Evolutionary conservation across 148 eudicot genomes (phyloP), one percentile per base, ranked within the genome.

Genomic region (Fagopyrum esculentum): DNA sequence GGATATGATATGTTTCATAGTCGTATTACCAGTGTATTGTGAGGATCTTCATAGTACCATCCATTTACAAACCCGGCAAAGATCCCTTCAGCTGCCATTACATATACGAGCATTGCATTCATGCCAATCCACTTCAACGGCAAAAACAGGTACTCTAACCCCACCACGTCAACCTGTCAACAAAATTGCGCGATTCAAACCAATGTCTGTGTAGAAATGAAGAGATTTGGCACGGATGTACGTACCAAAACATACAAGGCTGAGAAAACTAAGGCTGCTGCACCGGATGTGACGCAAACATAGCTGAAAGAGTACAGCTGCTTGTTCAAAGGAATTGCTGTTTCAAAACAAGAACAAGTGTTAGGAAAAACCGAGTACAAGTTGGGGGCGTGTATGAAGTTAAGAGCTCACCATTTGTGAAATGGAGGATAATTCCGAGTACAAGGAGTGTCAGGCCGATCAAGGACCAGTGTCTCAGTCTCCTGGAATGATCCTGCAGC

Each of bases 61-160:
- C 98, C 98, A 45, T 93, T 91, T 16, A 93, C 76, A 56, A 93
- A 93, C 80, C 86, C 98, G 30, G 90, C 89, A 13, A 90, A 86
- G 60, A 93, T 89, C n/a, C 89, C 88, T 70, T 74, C 89, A 80
- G 98, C 98, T 29, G 98, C 98, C 93, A 93, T 85, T 66, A 89
- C 98, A 78, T 82, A 93, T 56, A 93, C 96, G 29, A 91, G 87
- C 98, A 91, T 93, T 6, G 97, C 97, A 74, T 93, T 93, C 98
- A 91, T 88, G 59, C 98, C 97, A 78, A 93, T 91, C 98, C 97
- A 93, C 81, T 91, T 90, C 64, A 93, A 81, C 9, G 92, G 91
- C 26, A 89, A 76, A 81, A 93, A 93, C 61, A 82, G 54, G 71
- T 77, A 81, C 52, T 84, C 83, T 47, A 84, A 73, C 12, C 77